Conservation (phyloP, 805 yeast genomes). For the Pichia insulana region DNA sequence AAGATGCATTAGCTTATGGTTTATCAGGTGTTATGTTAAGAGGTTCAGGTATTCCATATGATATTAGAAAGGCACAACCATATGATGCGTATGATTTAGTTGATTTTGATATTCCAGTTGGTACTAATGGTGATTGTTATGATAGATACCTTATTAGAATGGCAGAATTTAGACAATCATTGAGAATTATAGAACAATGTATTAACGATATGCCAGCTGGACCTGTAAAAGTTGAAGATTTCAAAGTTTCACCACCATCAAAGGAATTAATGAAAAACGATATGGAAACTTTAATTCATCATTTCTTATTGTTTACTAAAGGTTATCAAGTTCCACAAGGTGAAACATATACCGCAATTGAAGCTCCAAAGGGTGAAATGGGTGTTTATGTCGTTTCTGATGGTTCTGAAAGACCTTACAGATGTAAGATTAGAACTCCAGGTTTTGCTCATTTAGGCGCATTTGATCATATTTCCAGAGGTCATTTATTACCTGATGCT, state of each 20-base stretch:
- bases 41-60: slow-evolving; percentile 85
- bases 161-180: slow-evolving; percentile 87
- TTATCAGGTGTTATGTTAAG: slow-evolving; percentile 84
- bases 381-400: slow-evolving; percentile 84
- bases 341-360: slow-evolving; percentile 85
- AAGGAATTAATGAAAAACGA: slow-evolving; percentile 79
- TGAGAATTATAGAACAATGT: slow-evolving; percentile 84
- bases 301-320: slow-evolving; percentile 78
- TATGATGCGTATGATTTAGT: slow-evolving; percentile 84
- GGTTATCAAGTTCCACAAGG: slow-evolving; percentile 87
- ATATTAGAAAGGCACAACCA: slow-evolving; percentile 78
- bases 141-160: slow-evolving; percentile 83
- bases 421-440: slow-evolving; percentile 91
- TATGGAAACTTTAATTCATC: slow-evolving; percentile 89
- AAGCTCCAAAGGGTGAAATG: slow-evolving; percentile 95
- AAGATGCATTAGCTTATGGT: slow-evolving; percentile 75
- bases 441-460: slow-evolving; percentile 89
- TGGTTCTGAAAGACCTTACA: slow-evolving; percentile 84
- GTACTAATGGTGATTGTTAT: slow-evolving; percentile 82
- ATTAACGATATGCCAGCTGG: slow-evolving; percentile 89
- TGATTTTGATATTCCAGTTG: slow-evolving; percentile 83
- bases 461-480: slow-evolving; percentile 78
- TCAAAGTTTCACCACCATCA: slow-evolving; percentile 76
- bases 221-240: slow-evolving; percentile 85
- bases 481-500: slow-evolving; percentile 83